Percentiles rank a stretch among this genome's conserved stretches.
These are phyloP conservation scores for Microthlaspi erraticum DNA, from an alignment of 345 rosid genomes.

Conservation along the genomic window DNA sequence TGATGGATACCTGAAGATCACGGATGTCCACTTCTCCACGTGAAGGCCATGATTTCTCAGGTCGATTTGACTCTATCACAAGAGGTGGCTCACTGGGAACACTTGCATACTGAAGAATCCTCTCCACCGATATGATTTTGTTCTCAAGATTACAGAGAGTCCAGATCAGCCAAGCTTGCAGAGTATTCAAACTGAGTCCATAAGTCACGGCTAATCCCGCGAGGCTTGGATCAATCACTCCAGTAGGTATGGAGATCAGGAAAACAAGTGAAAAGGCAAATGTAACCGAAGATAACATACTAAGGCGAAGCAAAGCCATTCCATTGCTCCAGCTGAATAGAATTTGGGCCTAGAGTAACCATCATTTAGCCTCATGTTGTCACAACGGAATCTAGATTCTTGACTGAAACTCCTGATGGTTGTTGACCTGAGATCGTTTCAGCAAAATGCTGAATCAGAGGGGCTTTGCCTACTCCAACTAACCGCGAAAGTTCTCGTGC, in stretches of 20 bases:
- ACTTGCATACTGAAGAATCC: conserved; percentile 74
- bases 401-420: conserved; percentile 87
- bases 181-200: conserved; percentile 71
- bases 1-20: conserved; percentile 63
- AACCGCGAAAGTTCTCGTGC: conserved; percentile 79
- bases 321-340: conserved; percentile 68
- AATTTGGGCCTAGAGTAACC: conserved; percentile 72
- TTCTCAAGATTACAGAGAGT: conserved; percentile 70
- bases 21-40: conserved; percentile 60
- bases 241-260: conserved; percentile 67
- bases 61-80: conserved; percentile 59
- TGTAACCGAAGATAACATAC: conserved; percentile 65
- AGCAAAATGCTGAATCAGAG: conserved; percentile 81
- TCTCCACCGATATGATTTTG: conserved; percentile 86
- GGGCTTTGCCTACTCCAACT: conserved; percentile 82
- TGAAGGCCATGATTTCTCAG: conserved; percentile 67
- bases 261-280: conserved; percentile 74
- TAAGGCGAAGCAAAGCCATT: conserved; percentile 87
- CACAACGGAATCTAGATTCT: conserved; percentile 66
- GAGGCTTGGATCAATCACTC: conserved; percentile 74
- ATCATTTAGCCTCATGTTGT: conserved; percentile 66
- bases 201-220: conserved; percentile 90
- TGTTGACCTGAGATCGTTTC: conserved; percentile 76
- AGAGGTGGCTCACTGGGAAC: conserved; percentile 83
- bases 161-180: conserved; percentile 79